A percentile compares a stretch with the other conserved stretches of the same genome.
phyloP scores from a whole-genome alignment of 169 alveolate genomes.

The Theileria equi region DNA sequence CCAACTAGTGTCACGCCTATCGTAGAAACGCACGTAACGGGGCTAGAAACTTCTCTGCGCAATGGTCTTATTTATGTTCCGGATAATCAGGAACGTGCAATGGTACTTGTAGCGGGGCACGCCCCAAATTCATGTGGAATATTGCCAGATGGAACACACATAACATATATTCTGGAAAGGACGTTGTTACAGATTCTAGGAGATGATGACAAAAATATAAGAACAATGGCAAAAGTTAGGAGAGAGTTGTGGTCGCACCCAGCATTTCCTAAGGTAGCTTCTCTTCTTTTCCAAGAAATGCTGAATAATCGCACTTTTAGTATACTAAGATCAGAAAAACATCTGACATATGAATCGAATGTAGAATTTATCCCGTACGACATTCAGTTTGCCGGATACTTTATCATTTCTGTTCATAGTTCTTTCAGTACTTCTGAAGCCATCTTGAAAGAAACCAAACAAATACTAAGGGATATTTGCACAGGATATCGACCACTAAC shows the following conservation, averaged over 20 bases:
- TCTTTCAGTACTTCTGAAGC: conserved; percentile 65
- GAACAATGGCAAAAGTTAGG: conserved; percentile 28
- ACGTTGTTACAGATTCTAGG: conserved; percentile 5
- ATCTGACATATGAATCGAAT: conserved; percentile 80
- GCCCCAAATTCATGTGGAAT: conserved; percentile 80
- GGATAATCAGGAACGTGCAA: conserved; percentile 79
- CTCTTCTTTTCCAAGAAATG: conserved; percentile 48
- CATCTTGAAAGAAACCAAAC: conserved; percentile 63
- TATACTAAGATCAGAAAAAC: conserved; percentile 76
- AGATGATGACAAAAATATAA: conserved; percentile 15
- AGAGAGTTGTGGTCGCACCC: conserved; percentile 65
- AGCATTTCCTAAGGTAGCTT: conserved; percentile 62
- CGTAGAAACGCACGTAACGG: not conserved
- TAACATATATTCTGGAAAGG: conserved; percentile 48
- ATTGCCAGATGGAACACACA: conserved; percentile 74
- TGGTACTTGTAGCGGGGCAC: conserved; percentile 76
- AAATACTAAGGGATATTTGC: conserved; percentile 54
- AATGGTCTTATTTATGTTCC: conserved; percentile 53
- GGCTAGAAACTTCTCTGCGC: not conserved
- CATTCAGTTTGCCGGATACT: conserved; percentile 74
- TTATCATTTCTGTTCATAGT: conserved; percentile 74
- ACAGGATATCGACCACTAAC: conserved; percentile 13
- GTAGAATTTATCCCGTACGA: conserved; percentile 78
- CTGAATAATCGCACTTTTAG: not conserved
- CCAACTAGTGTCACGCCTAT: not conserved